Conservation (phyloP, 345 rosid genomes). For the Euphorbia tirucalli region DNA sequence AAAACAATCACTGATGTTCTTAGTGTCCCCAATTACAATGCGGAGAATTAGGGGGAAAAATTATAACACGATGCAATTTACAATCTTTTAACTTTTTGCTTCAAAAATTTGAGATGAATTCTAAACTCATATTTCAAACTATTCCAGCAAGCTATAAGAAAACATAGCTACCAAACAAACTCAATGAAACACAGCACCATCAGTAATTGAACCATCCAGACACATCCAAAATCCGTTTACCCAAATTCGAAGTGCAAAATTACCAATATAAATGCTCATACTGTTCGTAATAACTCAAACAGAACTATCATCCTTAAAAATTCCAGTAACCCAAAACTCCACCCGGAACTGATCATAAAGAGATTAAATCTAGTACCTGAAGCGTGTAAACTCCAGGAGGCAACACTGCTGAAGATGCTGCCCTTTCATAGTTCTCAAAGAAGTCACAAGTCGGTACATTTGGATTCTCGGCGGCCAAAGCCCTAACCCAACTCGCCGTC, state of each 20-base stretch:
- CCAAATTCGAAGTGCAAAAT: neutral
- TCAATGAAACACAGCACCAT: neutral
- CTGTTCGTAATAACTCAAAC: no score
- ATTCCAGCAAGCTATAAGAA: no score
- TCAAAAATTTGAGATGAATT: neutral
- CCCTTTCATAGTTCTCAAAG: constrained; percentile 83
- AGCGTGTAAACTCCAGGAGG: constrained; percentile 95
- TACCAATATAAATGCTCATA: neutral
- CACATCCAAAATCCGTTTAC: neutral
- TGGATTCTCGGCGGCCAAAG: constrained; percentile 68
- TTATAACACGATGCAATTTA: no score
- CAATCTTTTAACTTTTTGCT: no score
- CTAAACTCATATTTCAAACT: neutral
- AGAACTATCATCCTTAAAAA: no score
- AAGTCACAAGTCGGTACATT: constrained; percentile 72
- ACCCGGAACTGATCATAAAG: no score
- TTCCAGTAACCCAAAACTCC: no score
- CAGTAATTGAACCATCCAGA: neutral
- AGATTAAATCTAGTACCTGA: constrained; percentile 44
- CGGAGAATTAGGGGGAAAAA: no score
- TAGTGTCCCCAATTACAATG: no score
- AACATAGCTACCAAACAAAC: no score
- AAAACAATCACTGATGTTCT: neutral
- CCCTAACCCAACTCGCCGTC: constrained; percentile 93
- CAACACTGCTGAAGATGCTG: constrained; percentile 68